phyloP scores from a whole-genome alignment of 371 early-diverging fungal genomes.

The Mortierella sp. region DNA sequence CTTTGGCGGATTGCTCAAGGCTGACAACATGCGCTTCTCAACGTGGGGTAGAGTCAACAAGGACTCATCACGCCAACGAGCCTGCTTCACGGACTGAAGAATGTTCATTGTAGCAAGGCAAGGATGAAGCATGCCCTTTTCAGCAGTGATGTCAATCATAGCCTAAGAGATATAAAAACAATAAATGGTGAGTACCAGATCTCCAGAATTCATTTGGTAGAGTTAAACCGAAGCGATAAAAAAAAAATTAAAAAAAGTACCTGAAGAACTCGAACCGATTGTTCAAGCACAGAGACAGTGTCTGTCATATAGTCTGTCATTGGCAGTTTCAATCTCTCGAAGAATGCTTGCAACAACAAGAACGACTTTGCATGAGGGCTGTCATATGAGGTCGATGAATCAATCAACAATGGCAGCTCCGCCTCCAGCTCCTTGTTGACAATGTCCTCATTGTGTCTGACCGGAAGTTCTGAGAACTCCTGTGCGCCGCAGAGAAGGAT shows the following conservation, averaged over 20 bases:
- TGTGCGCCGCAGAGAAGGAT: constrained; percentile 79
- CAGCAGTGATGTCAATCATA: constrained; percentile 89
- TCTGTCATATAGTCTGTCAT: constrained; percentile 92
- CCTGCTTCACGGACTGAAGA: constrained; percentile 92
- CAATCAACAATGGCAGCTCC: constrained; percentile 64
- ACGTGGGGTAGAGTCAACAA: constrained; percentile 77
- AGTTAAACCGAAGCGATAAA: too few species aligned
- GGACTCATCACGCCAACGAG: constrained; percentile 81
- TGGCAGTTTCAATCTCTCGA: constrained; percentile 75
- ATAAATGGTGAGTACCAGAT: background rate
- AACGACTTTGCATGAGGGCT: constrained; percentile 92
- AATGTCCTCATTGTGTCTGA: constrained; percentile 92
- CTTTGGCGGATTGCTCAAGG: constrained; percentile 14
- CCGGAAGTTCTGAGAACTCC: constrained; percentile 91
- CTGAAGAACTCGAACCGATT: constrained; percentile 87
- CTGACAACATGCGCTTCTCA: constrained; percentile 54
- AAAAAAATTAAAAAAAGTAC: constrained; percentile 22
- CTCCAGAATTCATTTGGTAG: constrained; percentile 7
- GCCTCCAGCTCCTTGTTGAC: constrained; percentile 81
- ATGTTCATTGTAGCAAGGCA: constrained; percentile 77
- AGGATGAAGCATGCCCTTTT: constrained; percentile 71
- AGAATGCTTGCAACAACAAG: constrained; percentile 88
- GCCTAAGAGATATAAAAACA: constrained; percentile 66
- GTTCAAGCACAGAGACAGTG: constrained; percentile 91
- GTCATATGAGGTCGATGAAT: constrained; percentile 66